Evolutionary conservation across 2,329 filamentous ascomycete species (phyloP).

Genomic region (Diplodia scrobiculata): DNA sequence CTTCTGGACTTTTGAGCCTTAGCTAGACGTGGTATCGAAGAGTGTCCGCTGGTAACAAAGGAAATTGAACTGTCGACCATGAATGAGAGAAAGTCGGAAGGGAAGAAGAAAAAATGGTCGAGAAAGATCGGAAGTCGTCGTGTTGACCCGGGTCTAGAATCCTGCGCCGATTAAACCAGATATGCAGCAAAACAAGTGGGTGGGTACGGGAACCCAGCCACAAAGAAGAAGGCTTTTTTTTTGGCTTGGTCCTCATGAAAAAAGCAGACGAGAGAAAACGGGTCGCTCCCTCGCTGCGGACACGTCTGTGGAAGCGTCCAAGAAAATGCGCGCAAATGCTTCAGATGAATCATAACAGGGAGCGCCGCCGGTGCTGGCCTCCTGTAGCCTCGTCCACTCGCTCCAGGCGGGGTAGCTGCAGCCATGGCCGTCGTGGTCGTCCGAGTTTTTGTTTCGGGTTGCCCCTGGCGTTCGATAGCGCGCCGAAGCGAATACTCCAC

Average conservation of each 20-base stretch:
- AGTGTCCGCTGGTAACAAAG: background rate
- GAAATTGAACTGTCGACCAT: background rate
- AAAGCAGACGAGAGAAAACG: background rate
- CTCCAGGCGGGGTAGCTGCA: constrained; percentile 24
- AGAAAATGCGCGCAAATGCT: constrained; percentile 18
- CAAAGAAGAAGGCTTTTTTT: background rate
- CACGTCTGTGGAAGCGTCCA: background rate
- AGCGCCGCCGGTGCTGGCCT: constrained; percentile 10
- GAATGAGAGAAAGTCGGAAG: background rate
- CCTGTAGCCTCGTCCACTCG: constrained; percentile 24
- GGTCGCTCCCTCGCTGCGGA: background rate
- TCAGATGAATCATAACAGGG: constrained; percentile 21
- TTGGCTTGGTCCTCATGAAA: background rate
- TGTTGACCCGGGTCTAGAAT: constrained; percentile 3
- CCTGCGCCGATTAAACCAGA: constrained; percentile 21
- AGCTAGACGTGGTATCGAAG: constrained; percentile 10
- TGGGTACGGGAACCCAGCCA: constrained; percentile 2
- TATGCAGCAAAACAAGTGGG: constrained; percentile 18
- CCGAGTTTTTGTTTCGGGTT: constrained; percentile 8
- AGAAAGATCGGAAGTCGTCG: background rate
- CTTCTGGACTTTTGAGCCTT: background rate
- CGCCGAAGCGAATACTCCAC: background rate
- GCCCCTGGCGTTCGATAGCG: constrained; percentile 3
- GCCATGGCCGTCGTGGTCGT: constrained; percentile 26
- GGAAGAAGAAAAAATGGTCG: constrained; percentile 4